A percentile compares a stretch with the other conserved stretches of the same genome.
phyloP scores from a whole-genome alignment of 2,329 filamentous ascomycete genomes.

The Ceratocystis huliohia region DNA sequence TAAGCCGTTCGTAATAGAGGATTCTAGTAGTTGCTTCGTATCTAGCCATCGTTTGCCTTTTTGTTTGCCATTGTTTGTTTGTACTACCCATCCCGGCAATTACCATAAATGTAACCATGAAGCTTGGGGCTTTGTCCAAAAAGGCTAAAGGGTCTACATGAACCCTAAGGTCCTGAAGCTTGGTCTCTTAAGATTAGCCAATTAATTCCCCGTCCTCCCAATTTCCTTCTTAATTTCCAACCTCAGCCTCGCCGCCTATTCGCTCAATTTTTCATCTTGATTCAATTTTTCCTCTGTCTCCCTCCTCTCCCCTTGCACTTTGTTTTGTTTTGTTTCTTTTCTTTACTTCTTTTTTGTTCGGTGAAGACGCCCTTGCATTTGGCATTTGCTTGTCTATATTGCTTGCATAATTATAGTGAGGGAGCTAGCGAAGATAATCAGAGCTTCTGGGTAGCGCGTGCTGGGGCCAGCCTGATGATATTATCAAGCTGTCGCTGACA shows the following conservation, averaged over 20 bases:
- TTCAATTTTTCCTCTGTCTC: not conserved
- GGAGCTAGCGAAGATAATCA: too few species aligned
- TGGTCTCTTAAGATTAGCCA: not conserved
- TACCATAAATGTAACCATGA: constrained; percentile 9
- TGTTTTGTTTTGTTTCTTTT: not conserved
- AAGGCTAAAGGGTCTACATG: not conserved
- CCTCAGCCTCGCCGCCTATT: not conserved
- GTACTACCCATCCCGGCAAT: too few species aligned
- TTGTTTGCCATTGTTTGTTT: too few species aligned
- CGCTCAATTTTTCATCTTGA: not conserved
- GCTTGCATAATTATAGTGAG: too few species aligned
- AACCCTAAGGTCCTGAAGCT: not conserved
- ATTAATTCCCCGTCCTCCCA: not conserved
- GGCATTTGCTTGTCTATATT: too few species aligned
- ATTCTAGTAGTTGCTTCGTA: too few species aligned
- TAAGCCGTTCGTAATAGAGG: too few species aligned
- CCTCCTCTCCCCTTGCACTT: not conserved
- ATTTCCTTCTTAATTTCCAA: not conserved
- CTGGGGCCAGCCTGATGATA: too few species aligned
- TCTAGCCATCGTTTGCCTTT: too few species aligned
- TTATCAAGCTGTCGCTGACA: too few species aligned
- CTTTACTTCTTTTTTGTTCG: not conserved
- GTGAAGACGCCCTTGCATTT: too few species aligned
- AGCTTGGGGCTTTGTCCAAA: constrained; percentile 5
- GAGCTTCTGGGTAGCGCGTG: too few species aligned